These are phyloP conservation scores for Amyloporia xantha DNA, from an alignment of 768 basidiomycete genomes.

Conservation along the genomic window DNA sequence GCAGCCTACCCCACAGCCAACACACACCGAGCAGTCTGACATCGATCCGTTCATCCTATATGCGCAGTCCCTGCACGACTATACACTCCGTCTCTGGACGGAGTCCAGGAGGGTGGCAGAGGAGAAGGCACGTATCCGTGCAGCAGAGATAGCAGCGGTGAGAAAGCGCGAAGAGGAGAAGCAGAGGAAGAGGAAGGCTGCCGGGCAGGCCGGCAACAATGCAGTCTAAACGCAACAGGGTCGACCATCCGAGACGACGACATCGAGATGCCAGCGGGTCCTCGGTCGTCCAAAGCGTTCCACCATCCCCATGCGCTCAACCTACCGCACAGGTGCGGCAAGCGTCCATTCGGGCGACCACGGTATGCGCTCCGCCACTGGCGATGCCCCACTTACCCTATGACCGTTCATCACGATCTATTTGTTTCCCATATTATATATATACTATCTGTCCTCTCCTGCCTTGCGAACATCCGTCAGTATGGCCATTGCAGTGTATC, in stretches of 20 bases:
- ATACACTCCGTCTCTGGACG: constrained; percentile 61
- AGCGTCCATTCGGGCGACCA: not conserved
- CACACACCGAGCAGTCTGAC: constrained; percentile 8
- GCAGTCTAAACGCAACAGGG: not conserved
- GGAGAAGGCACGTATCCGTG: constrained; percentile 28
- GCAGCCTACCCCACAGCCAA: not conserved
- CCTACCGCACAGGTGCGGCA: not conserved
- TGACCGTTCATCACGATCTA: not conserved
- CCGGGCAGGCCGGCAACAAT: not conserved
- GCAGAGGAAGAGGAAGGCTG: constrained; percentile 4
- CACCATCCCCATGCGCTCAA: not conserved
- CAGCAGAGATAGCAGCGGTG: constrained; percentile 7
- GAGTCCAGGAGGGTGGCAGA: constrained; percentile 56
- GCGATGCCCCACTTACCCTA: not conserved
- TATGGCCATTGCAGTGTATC: not conserved
- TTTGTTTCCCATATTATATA: not conserved
- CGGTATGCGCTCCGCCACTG: not conserved
- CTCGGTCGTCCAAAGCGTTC: too few species aligned
- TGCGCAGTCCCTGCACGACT: constrained; percentile 59
- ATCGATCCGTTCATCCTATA: constrained; percentile 39
- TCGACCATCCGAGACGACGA: not conserved
- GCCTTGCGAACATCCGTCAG: not conserved
- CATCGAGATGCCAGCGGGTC: too few species aligned
- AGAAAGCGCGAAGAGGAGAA: constrained; percentile 10
- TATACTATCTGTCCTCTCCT: not conserved